Evolutionary conservation across 2,329 filamentous ascomycete species (phyloP).

Genomic region (Cadophora gregata): DNA sequence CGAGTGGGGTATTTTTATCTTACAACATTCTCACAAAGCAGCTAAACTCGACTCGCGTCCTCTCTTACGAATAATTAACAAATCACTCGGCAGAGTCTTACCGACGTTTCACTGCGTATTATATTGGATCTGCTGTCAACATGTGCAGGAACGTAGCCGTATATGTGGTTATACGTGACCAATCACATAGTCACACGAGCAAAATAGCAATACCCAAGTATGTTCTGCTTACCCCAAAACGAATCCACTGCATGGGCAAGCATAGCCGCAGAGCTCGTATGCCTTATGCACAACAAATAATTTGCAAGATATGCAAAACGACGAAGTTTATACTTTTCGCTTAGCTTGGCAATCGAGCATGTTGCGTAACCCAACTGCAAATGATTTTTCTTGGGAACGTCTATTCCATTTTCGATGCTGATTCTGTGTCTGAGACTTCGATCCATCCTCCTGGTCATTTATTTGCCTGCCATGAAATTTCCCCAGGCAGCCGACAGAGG

Average conservation of each 20-base stretch:
- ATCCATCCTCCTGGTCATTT: conserved; percentile 7
- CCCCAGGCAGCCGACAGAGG: conserved; percentile 19
- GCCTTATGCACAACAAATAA: no score
- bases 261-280: no score
- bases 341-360: no score
- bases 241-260: no score
- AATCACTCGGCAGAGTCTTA: conserved; percentile 14
- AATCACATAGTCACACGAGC: background rate
- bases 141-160: background rate
- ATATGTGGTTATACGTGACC: background rate
- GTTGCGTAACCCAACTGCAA: no score
- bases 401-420: background rate
- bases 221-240: background rate
- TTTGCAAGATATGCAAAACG: no score
- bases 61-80: conserved; percentile 13
- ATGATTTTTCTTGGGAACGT: no score
- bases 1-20: conserved; percentile 14
- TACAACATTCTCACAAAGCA: conserved; percentile 23
- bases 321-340: no score
- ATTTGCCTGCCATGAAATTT: conserved; percentile 21
- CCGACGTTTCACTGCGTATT: conserved; percentile 3
- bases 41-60: background rate
- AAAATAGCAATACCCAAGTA: background rate
- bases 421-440: background rate
- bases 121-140: background rate